Evolutionary conservation across 2,329 filamentous ascomycete genomes (phyloP), one percentile per base, ranked within the genome.

Genomic region (Pseudogymnoascus sp.): DNA sequence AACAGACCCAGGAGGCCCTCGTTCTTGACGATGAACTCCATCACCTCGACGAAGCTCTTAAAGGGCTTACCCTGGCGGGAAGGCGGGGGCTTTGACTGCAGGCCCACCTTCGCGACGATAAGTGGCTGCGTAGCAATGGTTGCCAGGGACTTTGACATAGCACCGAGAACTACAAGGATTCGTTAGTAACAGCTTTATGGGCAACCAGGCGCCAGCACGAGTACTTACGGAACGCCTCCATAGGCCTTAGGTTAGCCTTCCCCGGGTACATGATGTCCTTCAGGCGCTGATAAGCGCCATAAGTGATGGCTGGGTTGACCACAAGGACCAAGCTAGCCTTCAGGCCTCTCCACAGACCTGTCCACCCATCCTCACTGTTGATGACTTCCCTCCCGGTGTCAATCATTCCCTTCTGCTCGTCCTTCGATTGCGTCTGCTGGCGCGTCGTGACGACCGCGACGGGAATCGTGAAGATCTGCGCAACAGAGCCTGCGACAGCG

Each of bases 301-400:
- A 99, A 56, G 95, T 99, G 74, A 99, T 99, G 56, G 93, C 91
- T 10, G 95, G 95, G 74, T 99, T 99, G 65, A 97, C 85, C 10
- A 97, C 93, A 64, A 99, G 82, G 31, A 99, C 93, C 73, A 99
- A 82, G 75, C 93, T 97, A 62, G 95, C 95, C 79, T 97, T 97
- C 69, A 99, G 78, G 7, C 95, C 95, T 75, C 93, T 88, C 95
- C 95, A 99, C 47, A 99, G 82, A 13, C 95, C 95, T 21, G 83
- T 85, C 74, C 90, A 86, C 33, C 95, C 95, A 76, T 99, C 95
- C 67, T 96, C 93, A 64, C 93, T 90, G 62, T 95, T 80, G 40
- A 97, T 81, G 5, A 99, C 92, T 74, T 99, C 95, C 67, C 84
- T 86, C 4, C 90, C 95, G 1, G 95, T 99, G 63, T 89, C 92